phyloP scores from a whole-genome alignment of 441 rosid genomes.

The Syzygium malaccense region DNA sequence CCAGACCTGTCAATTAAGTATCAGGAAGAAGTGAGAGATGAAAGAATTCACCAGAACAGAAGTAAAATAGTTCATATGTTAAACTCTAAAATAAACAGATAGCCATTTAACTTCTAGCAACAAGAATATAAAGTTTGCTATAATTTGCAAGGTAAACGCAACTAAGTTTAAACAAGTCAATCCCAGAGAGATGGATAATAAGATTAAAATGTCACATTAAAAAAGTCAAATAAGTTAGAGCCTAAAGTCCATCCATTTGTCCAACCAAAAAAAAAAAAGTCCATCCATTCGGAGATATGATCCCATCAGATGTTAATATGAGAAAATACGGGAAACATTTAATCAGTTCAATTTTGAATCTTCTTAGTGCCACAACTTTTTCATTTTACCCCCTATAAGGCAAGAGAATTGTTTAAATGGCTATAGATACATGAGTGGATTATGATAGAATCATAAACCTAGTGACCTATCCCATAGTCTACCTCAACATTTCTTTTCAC shows the following conservation, averaged over 20 bases:
- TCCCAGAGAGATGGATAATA: neutral
- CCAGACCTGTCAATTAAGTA: conserved; percentile 64
- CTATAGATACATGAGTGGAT: neutral
- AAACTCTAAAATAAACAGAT: neutral
- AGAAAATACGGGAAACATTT: neutral
- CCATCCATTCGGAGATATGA: neutral
- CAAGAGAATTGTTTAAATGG: neutral
- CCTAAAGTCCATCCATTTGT: neutral
- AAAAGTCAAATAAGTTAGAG: neutral
- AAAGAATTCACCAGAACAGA: neutral
- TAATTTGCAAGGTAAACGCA: neutral
- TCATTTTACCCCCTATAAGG: neutral
- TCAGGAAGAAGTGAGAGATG: neutral
- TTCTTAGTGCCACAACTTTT: neutral
- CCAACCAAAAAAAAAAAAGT: neutral
- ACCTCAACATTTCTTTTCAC: conserved; percentile 98
- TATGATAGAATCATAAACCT: neutral
- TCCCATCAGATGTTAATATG: neutral
- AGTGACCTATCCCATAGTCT: neutral
- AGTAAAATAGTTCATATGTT: neutral
- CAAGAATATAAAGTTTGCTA: neutral
- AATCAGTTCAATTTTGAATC: neutral
- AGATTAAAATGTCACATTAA: neutral
- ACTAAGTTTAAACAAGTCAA: neutral
- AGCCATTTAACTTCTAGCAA: neutral